Evolutionary conservation across 2,329 filamentous ascomycete genomes (phyloP), one percentile per base, ranked within the genome.

Genomic region (Aphanoascus verrucosus): DNA sequence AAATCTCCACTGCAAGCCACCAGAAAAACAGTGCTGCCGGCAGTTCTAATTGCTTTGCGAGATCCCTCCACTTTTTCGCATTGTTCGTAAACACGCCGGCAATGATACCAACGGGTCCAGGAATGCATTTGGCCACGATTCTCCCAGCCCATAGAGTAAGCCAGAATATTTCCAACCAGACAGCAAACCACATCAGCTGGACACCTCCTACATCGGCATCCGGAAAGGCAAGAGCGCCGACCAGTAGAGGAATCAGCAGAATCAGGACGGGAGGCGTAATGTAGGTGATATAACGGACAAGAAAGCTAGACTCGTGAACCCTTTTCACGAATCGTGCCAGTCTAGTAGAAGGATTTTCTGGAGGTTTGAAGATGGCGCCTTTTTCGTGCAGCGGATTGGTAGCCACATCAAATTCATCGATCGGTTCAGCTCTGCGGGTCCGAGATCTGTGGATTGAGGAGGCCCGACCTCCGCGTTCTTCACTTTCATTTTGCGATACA

Each of bases 81-180:
- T 87, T 91, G 66, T 89, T 93, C 14, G 90, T 93, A 63, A 88
- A 83, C 4, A 91, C 74, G 62, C 83, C 87, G 4, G 88, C 83
- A 14, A 86, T 55, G 0, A 84, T 61, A 1, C 81, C 79, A 40
- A 85, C 77, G 0, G 78, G 74, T 61, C 74, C 79, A 0, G 84
- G 83, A 8, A 86, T 72, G 51, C 73, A 75, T 67, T 85, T 85
- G 6, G 83, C 78, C 12, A 83, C 71, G 47, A 86, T 77, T 69
- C 81, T 70, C 52, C 80, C 85, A 17, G 85, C 84, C 91, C 91
- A 97, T 0, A 96, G 75, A 0, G 88, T 88, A 58, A 91, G 76
- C 91, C 91, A 97, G 23, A 96, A 78, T 41, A 95, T 88, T 68
- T 95, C 87, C 15, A 96, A 77, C 91, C 91, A 97, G 57, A 96